phyloP scores from a whole-genome alignment of 2,329 filamentous ascomycete genomes.

The Neofusicoccum ribis region DNA sequence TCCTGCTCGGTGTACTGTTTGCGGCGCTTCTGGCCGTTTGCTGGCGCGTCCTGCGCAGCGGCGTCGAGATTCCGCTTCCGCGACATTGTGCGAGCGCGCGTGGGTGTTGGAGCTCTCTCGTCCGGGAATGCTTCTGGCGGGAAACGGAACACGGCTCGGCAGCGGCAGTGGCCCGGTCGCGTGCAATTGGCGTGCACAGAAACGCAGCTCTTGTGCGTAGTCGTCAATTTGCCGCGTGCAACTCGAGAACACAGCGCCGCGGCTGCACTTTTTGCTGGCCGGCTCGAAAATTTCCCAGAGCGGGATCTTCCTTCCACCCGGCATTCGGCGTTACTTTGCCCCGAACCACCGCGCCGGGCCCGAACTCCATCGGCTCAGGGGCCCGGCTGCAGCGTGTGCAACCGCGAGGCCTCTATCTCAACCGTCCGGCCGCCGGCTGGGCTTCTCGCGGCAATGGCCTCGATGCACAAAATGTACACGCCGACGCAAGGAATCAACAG shows the following conservation, averaged over 20 bases:
- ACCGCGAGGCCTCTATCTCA: background rate
- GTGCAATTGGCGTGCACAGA: background rate
- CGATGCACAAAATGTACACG: constrained; percentile 5
- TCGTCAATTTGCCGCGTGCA: background rate
- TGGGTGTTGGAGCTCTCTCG: background rate
- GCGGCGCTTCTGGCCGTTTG: constrained; percentile 32
- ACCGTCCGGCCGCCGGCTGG: background rate
- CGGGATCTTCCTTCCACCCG: background rate
- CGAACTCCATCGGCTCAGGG: background rate
- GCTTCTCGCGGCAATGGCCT: background rate
- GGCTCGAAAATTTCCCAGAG: background rate
- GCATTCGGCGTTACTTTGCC: background rate
- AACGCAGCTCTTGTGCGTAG: constrained; percentile 3
- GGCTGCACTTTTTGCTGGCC: background rate
- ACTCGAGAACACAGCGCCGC: background rate
- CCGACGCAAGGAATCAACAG: background rate
- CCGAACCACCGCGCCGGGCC: background rate
- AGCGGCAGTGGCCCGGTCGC: background rate
- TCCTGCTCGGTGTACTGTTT: constrained; percentile 42
- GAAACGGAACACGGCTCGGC: background rate
- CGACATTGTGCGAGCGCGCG: constrained; percentile 3
- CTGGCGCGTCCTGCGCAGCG: constrained; percentile 21
- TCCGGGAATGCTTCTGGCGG: background rate
- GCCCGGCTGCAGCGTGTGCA: background rate
- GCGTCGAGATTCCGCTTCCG: constrained; percentile 17